phyloP scores from a whole-genome alignment of 257 asterid genomes.

The Osmanthus fragrans region DNA sequence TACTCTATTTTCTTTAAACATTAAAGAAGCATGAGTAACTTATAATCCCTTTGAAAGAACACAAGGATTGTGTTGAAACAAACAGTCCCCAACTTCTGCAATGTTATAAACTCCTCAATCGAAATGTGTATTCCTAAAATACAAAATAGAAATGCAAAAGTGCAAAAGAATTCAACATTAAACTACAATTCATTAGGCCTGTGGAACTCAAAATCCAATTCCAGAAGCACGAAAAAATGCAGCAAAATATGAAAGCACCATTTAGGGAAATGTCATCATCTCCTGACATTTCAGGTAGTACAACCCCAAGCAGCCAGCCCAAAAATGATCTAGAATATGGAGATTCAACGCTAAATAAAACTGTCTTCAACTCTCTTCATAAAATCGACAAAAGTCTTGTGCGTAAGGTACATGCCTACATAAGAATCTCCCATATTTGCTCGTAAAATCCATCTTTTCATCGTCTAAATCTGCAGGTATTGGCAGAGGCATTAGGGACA shows the following conservation, averaged over 20 bases:
- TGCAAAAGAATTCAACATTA: background rate
- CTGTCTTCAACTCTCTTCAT: constrained; percentile 8
- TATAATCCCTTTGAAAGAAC: constrained; percentile 37
- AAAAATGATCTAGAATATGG: constrained; percentile 30
- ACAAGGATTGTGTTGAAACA: constrained; percentile 48
- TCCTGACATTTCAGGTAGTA: constrained; percentile 25
- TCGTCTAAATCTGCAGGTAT: constrained; percentile 43
- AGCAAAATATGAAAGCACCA: constrained; percentile 19
- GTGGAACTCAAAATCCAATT: background rate
- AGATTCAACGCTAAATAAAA: constrained; percentile 16
- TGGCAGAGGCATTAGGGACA: constrained; percentile 78
- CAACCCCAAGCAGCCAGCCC: constrained; percentile 37
- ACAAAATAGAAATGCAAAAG: background rate
- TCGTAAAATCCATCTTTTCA: background rate
- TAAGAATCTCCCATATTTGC: background rate
- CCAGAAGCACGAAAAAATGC: background rate
- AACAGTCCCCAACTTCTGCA: constrained; percentile 27
- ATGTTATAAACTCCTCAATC: constrained; percentile 8
- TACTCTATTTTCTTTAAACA: constrained; percentile 29
- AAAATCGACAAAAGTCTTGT: constrained; percentile 26
- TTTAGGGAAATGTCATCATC: constrained; percentile 17
- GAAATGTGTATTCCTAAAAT: background rate
- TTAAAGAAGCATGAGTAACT: constrained; percentile 52
- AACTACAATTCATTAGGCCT: background rate
- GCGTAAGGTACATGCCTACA: constrained; percentile 36